Evolutionary conservation across 805 yeast species (phyloP).

Genomic region (Metschnikowia sp.): DNA sequence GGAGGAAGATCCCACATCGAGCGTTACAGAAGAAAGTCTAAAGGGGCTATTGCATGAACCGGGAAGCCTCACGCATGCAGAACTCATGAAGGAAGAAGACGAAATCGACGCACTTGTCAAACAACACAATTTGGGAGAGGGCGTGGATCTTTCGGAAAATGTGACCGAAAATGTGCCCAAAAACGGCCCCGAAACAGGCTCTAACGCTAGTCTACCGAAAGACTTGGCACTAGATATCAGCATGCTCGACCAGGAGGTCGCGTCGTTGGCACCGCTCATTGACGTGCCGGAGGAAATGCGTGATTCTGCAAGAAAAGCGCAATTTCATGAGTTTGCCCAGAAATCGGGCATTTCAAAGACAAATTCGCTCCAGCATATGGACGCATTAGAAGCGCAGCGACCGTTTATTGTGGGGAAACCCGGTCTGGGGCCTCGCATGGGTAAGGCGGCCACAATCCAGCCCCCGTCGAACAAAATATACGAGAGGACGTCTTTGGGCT

Average conservation of each 20-base stretch:
- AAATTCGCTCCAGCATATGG: conserved; percentile 6
- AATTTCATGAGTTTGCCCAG: background rate
- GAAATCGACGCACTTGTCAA: conserved; percentile 35
- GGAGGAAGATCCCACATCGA: conserved; percentile 15
- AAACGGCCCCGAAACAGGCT: conserved; percentile 1
- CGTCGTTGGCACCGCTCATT: conserved; percentile 37
- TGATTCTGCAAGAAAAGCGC: background rate
- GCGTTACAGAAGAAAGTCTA: conserved; percentile 8
- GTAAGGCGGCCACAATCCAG: conserved; percentile 44
- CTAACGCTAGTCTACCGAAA: background rate
- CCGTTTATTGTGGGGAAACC: conserved; percentile 34
- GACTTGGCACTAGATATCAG: conserved; percentile 28
- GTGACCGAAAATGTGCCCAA: conserved; percentile 10
- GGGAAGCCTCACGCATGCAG: conserved; percentile 23
- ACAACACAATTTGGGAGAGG: conserved; percentile 35
- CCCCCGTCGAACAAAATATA: conserved; percentile 41
- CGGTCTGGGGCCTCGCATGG: conserved; percentile 37
- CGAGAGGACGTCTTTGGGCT: conserved; percentile 13
- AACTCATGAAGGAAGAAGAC: conserved; percentile 32
- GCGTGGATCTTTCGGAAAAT: conserved; percentile 22
- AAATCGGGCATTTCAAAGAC: conserved; percentile 6
- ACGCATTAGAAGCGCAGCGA: conserved; percentile 1
- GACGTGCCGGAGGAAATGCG: conserved; percentile 17
- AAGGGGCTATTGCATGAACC: conserved; percentile 11
- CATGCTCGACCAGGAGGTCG: conserved; percentile 39